Evolutionary conservation across 768 basidiomycete genomes (phyloP).

Genomic region (Lentinula sp.): DNA sequence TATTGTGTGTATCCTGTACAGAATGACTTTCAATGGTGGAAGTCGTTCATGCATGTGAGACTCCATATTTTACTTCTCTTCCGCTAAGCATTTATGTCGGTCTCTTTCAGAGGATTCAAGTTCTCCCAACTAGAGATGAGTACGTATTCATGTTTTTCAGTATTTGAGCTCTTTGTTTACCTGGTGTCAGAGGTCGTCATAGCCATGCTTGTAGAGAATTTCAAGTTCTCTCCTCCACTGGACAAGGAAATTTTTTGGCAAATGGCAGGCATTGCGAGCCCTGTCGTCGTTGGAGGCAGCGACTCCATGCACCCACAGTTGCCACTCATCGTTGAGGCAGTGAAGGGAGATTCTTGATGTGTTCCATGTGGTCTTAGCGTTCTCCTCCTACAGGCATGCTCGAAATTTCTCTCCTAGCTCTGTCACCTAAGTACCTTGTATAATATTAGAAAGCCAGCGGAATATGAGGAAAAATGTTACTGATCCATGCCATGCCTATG

Average conservation of each 20-base stretch:
- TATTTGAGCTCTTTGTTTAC: background rate
- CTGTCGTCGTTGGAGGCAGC: background rate
- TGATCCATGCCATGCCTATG: too few relatives aligned
- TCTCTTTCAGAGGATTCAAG: constrained; percentile 2
- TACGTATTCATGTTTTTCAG: background rate
- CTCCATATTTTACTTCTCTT: too few relatives aligned
- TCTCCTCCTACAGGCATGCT: too few relatives aligned
- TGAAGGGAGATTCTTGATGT: background rate
- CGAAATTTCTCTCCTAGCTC: too few relatives aligned
- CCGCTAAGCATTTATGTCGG: background rate
- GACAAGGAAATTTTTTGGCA: constrained; percentile 3
- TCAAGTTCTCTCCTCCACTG: constrained; percentile 3
- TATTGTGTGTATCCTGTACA: background rate
- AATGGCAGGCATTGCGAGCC: background rate
- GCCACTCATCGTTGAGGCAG: background rate
- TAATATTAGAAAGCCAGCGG: too few relatives aligned
- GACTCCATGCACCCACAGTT: background rate
- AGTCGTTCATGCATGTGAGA: constrained; percentile 3
- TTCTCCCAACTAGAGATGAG: constrained; percentile 8
- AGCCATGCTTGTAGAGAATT: background rate
- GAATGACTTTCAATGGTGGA: constrained; percentile 6
- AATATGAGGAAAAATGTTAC: too few relatives aligned
- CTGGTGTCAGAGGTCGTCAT: background rate
- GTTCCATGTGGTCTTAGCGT: too few relatives aligned
- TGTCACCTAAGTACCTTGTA: too few relatives aligned